A percentile compares a stretch with the other conserved stretches of the same genome.
These are phyloP conservation scores for Ascochyta fabae DNA, from an alignment of 2,329 filamentous ascomycete species.

Conservation along the genomic window DNA sequence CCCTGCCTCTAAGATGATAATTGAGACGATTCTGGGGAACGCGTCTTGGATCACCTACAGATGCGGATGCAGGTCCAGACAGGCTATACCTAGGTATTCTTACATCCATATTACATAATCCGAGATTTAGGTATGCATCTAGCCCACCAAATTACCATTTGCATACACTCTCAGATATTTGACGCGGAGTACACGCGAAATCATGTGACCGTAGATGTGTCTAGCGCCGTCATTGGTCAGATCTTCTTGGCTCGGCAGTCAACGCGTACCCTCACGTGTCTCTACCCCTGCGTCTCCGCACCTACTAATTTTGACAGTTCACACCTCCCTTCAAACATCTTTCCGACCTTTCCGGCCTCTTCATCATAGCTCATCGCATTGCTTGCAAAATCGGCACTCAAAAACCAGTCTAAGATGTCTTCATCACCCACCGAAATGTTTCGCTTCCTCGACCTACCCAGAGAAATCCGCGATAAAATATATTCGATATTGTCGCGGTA, in stretches of 20 bases:
- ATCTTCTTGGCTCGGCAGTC: neutral
- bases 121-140: too few relatives aligned
- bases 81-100: too few relatives aligned
- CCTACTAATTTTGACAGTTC: too few relatives aligned
- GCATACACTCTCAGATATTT: neutral
- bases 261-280: neutral
- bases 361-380: neutral
- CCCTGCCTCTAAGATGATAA: too few relatives aligned
- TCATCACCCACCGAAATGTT: neutral
- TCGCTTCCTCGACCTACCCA: slow-evolving; percentile 20
- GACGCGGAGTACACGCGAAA: neutral
- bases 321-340: too few relatives aligned
- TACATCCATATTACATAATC: too few relatives aligned
- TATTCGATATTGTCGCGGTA: slow-evolving; percentile 13
- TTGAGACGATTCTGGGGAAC: too few relatives aligned
- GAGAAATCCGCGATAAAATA: slow-evolving; percentile 22
- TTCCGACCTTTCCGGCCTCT: neutral
- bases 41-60: too few relatives aligned
- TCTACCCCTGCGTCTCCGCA: neutral
- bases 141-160: neutral
- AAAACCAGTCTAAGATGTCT: neutral
- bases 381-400: neutral
- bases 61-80: too few relatives aligned
- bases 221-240: neutral
- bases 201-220: neutral